Conservation (phyloP, 164 flowering plant genomes). For the Buxus sempervirens region DNA sequence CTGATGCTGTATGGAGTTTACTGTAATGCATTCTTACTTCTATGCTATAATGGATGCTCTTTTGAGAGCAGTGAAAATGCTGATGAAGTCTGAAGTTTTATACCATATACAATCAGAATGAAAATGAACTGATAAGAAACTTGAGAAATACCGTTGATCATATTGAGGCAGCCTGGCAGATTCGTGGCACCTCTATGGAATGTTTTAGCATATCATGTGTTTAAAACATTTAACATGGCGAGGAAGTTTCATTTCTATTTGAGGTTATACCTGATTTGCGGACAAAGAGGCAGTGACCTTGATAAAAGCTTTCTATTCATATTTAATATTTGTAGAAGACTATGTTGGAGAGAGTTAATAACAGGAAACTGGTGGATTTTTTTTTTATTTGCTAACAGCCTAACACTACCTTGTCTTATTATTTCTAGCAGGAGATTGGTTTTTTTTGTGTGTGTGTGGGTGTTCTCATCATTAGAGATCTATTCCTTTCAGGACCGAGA, state of each 20-base stretch:
- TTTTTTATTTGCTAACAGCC: no score
- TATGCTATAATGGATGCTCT: neutral
- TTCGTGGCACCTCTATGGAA: neutral
- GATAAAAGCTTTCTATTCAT: neutral
- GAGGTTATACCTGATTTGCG: neutral
- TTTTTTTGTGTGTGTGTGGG: neutral
- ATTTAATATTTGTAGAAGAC: neutral
- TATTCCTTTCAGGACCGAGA: slow-evolving; percentile 50
- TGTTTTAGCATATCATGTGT: no score
- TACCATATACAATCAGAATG: neutral
- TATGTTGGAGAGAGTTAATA: no score
- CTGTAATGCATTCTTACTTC: neutral
- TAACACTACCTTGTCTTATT: neutral
- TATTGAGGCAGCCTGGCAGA: neutral
- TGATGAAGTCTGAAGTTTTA: neutral
- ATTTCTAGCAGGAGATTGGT: neutral
- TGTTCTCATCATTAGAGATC: neutral
- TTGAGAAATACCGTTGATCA: neutral
- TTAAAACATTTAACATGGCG: no score
- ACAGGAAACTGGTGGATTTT: no score
- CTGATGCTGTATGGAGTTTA: neutral
- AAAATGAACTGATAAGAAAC: neutral
- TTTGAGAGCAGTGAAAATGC: neutral
- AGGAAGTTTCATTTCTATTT: neutral
- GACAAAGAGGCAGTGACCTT: neutral